A percentile compares a stretch with the other conserved stretches of the same genome.
These are phyloP conservation scores for Candida quercuum DNA, from an alignment of 805 yeast species.

Conservation along the genomic window DNA sequence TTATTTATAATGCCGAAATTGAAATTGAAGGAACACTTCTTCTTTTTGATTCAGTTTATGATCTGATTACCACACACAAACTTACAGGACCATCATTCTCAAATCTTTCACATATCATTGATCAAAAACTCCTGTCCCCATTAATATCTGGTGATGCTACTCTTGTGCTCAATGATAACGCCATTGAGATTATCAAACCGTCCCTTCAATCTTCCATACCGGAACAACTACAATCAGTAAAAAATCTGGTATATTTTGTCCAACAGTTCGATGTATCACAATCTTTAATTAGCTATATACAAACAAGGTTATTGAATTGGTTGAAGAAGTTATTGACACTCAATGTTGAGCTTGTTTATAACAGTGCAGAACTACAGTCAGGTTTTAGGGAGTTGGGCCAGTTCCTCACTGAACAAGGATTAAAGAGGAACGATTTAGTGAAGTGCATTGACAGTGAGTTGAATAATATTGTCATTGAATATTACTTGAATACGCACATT, in stretches of 20 bases:
- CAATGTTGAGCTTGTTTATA: constrained; percentile 13
- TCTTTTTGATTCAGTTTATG: constrained; percentile 9
- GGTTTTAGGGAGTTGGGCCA: constrained; percentile 14
- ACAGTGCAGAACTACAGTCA: constrained; percentile 5
- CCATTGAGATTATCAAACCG: constrained; percentile 1
- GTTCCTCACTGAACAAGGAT: constrained; percentile 9
- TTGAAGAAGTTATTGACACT: constrained; percentile 15
- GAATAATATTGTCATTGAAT: constrained; percentile 16
- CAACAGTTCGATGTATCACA: constrained; percentile 11
- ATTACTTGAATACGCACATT: constrained; percentile 16
- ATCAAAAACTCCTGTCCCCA: constrained; percentile 8
- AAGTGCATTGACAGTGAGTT: constrained; percentile 20
- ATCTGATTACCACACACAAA: constrained; percentile 7
- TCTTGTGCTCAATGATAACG: constrained; percentile 6
- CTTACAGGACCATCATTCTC: constrained; percentile 5
- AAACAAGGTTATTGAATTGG: constrained; percentile 17
- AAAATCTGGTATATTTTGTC: constrained; percentile 15
- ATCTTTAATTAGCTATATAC: constrained; percentile 16
- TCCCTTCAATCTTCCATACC: not conserved
- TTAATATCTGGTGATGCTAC: constrained; percentile 5
- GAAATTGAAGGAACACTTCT: constrained; percentile 16
- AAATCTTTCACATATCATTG: constrained; percentile 14
- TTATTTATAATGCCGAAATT: constrained; percentile 13
- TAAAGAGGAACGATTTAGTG: constrained; percentile 16
- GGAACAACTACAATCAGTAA: constrained; percentile 11